Evolutionary conservation across 2,329 filamentous ascomycete genomes (phyloP).

Genomic region (Hysterium pulicare): DNA sequence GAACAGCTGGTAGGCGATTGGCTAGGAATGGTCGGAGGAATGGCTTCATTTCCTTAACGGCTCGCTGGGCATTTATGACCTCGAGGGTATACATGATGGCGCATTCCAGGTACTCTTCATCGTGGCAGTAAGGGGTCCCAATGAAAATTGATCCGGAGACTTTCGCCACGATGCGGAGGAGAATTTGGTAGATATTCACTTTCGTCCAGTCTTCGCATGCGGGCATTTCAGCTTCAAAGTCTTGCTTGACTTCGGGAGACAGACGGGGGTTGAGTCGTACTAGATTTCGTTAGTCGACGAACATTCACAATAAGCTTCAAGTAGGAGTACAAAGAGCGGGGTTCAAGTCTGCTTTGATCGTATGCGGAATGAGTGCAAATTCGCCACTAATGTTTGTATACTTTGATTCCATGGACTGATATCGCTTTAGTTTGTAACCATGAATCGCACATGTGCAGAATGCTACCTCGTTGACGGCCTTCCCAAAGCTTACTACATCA

Average conservation of each 20-base stretch:
- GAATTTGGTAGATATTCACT: conserved; percentile 21
- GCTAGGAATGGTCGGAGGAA: conserved; percentile 23
- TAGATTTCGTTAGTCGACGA: conserved; percentile 12
- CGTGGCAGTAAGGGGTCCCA: conserved; percentile 25
- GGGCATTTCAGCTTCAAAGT: conserved; percentile 23
- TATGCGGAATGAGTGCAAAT: conserved; percentile 13
- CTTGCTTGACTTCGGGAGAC: conserved; percentile 26
- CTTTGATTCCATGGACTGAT: conserved; percentile 26
- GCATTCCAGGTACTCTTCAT: conserved; percentile 28
- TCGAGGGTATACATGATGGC: conserved; percentile 30
- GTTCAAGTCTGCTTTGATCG: conserved; percentile 32
- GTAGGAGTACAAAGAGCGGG: conserved; percentile 25
- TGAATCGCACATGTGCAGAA: neutral
- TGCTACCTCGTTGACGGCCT: conserved; percentile 21
- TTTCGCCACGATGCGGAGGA: conserved; percentile 32
- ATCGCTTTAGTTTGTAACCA: conserved; percentile 8
- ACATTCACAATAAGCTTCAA: neutral
- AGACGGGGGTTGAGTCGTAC: conserved; percentile 28
- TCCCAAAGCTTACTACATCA: conserved; percentile 29
- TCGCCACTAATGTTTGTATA: conserved; percentile 28
- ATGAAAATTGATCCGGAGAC: conserved; percentile 34
- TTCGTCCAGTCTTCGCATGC: conserved; percentile 31
- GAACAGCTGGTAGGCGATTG: conserved; percentile 22
- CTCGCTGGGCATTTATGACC: conserved; percentile 24
- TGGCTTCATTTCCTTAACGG: conserved; percentile 24